Percentiles rank a stretch among this genome's conserved stretches.
Conservation (phyloP, 495 filamentous ascomycete genomes). For the Podospora pseudoanserina region DNA sequence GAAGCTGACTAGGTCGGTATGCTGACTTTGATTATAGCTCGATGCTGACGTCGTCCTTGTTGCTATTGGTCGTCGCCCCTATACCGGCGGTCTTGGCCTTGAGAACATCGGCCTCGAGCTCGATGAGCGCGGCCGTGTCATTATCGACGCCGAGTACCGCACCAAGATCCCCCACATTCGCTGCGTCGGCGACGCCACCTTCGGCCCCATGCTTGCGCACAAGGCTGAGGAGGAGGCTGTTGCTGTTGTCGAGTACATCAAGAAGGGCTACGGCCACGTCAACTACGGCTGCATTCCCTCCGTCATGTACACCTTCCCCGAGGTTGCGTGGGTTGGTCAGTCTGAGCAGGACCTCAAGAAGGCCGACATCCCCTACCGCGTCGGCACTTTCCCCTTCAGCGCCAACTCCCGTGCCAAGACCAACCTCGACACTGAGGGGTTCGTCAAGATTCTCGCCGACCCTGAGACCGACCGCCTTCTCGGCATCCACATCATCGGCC, state of each 20-base stretch:
- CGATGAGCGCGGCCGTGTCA: constrained; percentile 87
- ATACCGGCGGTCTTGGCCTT: constrained; percentile 83
- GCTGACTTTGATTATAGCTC: constrained; percentile 53
- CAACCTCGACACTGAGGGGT: constrained; percentile 92
- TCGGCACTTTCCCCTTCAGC: constrained; percentile 92
- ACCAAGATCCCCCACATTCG: constrained; percentile 96
- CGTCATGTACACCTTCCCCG: constrained; percentile 99
- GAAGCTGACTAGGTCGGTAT: not conserved
- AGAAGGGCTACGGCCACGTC: constrained; percentile 94
- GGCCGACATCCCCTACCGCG: constrained; percentile 80
- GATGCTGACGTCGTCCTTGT: constrained; percentile 96
- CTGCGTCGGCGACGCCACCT: constrained; percentile 93
- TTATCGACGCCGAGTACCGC: constrained; percentile 98
- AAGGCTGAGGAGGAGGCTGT: constrained; percentile 99
- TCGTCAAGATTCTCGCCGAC: constrained; percentile 96
- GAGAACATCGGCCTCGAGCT: constrained; percentile 94
- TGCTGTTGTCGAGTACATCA: constrained; percentile 91
- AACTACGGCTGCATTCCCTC: constrained; percentile 98
- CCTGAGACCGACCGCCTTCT: constrained; percentile 95
- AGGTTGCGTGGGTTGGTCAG: constrained; percentile 98
- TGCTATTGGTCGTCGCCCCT: constrained; percentile 92
- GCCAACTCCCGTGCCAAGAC: constrained; percentile 98
- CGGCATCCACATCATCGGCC: constrained; percentile 92
- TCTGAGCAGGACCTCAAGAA: constrained; percentile 95
- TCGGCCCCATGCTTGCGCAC: constrained; percentile 98